Evolutionary conservation across 1,139 yeast species (phyloP), one percentile per base, ranked within the genome.

Genomic region (Nematodospora anomalae): DNA sequence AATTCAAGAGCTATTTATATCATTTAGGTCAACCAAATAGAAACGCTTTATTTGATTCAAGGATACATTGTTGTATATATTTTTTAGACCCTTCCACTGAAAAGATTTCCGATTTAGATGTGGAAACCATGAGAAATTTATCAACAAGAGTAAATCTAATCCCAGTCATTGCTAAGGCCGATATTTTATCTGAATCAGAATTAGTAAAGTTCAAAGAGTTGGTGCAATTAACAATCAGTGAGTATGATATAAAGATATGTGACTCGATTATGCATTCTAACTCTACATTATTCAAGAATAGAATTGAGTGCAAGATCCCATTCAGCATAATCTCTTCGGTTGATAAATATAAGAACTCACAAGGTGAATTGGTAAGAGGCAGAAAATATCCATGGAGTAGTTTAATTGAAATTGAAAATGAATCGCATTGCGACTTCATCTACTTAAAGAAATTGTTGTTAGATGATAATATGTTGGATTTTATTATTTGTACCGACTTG

Each of bases 301-400:
- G 26, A 14, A 16, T 37, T 9, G 25, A 33, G 10, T 16, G 16
- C 4, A 57, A 60, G 18, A 63, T 73, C 45, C 95, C 95, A 0
- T 83, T 71, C 52, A 70, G 85, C 1, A 55, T 84, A 1, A 74
- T 85, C 33, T 76, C 83, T 9, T 71, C 88, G 2, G 70, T 62
- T 33, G 55, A 59, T 3, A 36, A 42, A 31, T 47, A 60, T 45
- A 22, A 36, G 13, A 64, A 64, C 30, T 44, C 52, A 0, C 53
- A 58, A 3, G 79, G 76, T 0, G 46, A 59, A 12, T 33, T 51
- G 2, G 77, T 80, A 3, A 66, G 81, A 42, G 92, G 88, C 4
- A 71, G 95, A 47, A 64, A 68, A 45, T 86, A 84, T 56, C 67
- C 63, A 8, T 86, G 95, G 94, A 95, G 95, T 0, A 95, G 95